Percentiles rank a stretch among this genome's conserved stretches.
Conservation (phyloP, 306 rosid species). For the Prunus davidiana region DNA sequence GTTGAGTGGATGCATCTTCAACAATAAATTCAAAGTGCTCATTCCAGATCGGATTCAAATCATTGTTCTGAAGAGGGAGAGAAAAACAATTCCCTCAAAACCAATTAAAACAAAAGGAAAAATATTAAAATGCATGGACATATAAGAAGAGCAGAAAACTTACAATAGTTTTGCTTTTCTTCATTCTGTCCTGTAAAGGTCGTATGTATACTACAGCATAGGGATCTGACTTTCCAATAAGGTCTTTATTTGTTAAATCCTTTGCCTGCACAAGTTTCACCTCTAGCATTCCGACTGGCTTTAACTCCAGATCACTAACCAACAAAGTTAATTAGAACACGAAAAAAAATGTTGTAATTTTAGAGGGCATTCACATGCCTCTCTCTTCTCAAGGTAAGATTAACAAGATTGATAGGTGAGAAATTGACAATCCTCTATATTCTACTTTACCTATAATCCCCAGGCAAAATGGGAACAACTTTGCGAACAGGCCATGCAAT, state of each 20-base stretch:
- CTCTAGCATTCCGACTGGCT: conserved; percentile 87
- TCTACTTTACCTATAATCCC: conserved; percentile 80
- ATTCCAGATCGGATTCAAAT: conserved; percentile 95
- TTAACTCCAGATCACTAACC: conserved; percentile 85
- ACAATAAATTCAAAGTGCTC: conserved; percentile 89
- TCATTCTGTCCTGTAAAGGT: conserved; percentile 77
- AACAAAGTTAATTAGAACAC: conserved; percentile 26
- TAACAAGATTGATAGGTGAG: background rate
- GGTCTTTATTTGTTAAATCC: conserved; percentile 86
- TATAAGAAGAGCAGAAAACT: conserved; percentile 21
- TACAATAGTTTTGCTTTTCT: conserved; percentile 90
- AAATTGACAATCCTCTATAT: conserved; percentile 1
- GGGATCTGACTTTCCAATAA: conserved; percentile 95
- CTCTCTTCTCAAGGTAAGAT: background rate
- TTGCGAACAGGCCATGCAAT: conserved; percentile 96
- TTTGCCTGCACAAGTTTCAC: conserved; percentile 99
- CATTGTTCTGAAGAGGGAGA: conserved; percentile 64
- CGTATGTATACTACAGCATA: conserved; percentile 72
- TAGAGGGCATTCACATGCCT: background rate
- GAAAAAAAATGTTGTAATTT: background rate
- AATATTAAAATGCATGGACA: background rate
- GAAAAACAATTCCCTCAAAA: conserved; percentile 20
- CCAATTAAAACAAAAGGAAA: conserved; percentile 14
- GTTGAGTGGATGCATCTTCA: conserved; percentile 89
- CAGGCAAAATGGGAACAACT: conserved; percentile 84